Evolutionary conservation across 306 rosid species (phyloP).

Genomic region (Sphenostylis stenocarpa): DNA sequence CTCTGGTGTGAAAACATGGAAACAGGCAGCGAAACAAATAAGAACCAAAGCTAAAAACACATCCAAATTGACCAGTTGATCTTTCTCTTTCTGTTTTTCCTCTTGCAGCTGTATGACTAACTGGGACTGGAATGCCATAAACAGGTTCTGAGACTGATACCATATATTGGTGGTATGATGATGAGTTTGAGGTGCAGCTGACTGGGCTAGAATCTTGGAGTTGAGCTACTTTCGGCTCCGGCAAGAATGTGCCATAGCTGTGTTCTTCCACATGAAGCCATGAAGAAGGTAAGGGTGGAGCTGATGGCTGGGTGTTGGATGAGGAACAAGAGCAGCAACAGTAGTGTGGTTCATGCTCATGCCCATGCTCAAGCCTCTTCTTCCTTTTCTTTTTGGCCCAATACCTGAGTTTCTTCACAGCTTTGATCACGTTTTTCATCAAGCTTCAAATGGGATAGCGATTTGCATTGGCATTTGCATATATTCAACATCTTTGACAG

Average conservation of each 20-base stretch:
- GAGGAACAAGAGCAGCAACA: constrained; percentile 34
- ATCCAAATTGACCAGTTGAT: constrained; percentile 37
- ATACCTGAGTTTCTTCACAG: constrained; percentile 60
- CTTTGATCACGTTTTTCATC: constrained; percentile 50
- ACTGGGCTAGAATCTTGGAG: not conserved
- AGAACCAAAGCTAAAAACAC: constrained; percentile 37
- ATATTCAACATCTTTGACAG: not conserved
- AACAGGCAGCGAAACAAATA: constrained; percentile 52
- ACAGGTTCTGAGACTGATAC: constrained; percentile 46
- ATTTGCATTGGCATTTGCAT: not conserved
- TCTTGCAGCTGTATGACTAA: not conserved
- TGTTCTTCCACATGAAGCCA: constrained; percentile 47
- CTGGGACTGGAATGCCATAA: constrained; percentile 49
- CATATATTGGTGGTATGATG: constrained; percentile 52
- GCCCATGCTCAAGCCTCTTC: constrained; percentile 31
- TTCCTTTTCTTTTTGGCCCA: constrained; percentile 64
- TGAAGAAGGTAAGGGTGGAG: constrained; percentile 69
- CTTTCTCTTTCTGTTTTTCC: constrained; percentile 11
- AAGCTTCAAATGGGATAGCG: not conserved
- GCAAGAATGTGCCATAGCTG: constrained; percentile 36
- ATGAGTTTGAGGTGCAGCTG: constrained; percentile 4
- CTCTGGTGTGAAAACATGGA: constrained; percentile 53
- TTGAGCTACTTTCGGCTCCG: not conserved
- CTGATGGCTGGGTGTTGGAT: constrained; percentile 51
- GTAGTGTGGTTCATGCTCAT: constrained; percentile 12